Evolutionary conservation across 129 eudicot genomes (phyloP).

Genomic region (Deinandra increscens): DNA sequence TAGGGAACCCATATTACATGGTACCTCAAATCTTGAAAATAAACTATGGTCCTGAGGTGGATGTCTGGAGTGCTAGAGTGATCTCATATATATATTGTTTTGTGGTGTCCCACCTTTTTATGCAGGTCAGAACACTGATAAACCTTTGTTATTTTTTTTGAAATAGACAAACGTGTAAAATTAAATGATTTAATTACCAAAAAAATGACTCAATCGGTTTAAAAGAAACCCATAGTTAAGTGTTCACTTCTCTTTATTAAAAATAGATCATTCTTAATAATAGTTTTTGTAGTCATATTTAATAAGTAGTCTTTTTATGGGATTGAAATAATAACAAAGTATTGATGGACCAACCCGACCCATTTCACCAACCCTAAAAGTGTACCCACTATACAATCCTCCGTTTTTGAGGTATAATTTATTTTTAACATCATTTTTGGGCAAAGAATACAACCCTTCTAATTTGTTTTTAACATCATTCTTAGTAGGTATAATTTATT

Average conservation of each 20-base stretch:
- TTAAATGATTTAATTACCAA: background rate
- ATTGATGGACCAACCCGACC: background rate
- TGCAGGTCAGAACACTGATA: slow-evolving; percentile 40
- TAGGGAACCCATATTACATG: slow-evolving; percentile 87
- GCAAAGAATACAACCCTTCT: too few species aligned
- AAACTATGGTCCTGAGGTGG: slow-evolving; percentile 81
- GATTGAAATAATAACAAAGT: background rate
- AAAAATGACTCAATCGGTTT: background rate
- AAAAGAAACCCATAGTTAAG: background rate
- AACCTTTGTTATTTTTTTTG: background rate
- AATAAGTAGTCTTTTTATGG: background rate
- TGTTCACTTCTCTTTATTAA: background rate
- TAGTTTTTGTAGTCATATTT: too few species aligned
- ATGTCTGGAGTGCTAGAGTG: slow-evolving; percentile 93
- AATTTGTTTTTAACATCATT: too few species aligned
- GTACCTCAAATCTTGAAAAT: slow-evolving; percentile 77
- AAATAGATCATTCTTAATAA: background rate
- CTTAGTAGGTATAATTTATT: too few species aligned
- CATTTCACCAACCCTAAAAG: background rate
- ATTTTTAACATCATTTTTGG: too few species aligned
- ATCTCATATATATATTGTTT: slow-evolving; percentile 75
- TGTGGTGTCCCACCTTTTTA: slow-evolving; percentile 90
- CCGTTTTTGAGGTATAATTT: too few species aligned
- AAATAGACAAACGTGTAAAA: background rate
- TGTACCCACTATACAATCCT: background rate